Conservation (phyloP, 345 rosid genomes). For the Ceriops zippeliana region DNA sequence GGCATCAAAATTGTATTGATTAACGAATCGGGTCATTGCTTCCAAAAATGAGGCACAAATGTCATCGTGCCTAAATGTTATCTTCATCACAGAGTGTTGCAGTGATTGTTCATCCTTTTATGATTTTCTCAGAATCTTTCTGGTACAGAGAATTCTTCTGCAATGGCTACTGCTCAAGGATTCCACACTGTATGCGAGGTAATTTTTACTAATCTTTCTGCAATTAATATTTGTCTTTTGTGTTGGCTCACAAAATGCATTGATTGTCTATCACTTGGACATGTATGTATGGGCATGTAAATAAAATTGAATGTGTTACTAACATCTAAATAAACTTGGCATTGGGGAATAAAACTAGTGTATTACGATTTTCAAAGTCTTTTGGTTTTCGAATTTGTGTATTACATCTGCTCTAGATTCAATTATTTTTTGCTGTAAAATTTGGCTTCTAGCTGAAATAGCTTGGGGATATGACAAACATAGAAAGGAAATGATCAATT, state of each 20-base stretch:
- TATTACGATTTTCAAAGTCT: too few species aligned
- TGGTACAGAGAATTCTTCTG: slow-evolving; percentile 44
- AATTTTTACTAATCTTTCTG: slow-evolving; percentile 16
- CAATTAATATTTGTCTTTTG: neutral
- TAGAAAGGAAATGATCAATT: too few species aligned
- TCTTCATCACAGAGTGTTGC: neutral
- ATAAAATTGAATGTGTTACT: too few species aligned
- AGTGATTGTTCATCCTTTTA: slow-evolving; percentile 7
- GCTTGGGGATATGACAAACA: too few species aligned
- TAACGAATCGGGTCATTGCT: neutral
- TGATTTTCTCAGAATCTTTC: slow-evolving; percentile 48
- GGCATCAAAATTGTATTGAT: neutral
- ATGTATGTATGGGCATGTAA: neutral
- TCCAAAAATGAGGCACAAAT: neutral
- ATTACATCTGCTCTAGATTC: too few species aligned
- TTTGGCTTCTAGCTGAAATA: too few species aligned
- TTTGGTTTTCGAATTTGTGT: too few species aligned
- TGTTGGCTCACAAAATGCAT: neutral
- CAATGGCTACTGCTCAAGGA: slow-evolving; percentile 53
- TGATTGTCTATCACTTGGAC: neutral
- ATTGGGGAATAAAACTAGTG: too few species aligned
- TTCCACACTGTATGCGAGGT: slow-evolving; percentile 58
- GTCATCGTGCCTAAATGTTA: neutral
- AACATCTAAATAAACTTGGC: too few species aligned
- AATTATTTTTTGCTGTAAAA: too few species aligned